These are phyloP conservation scores for Debaryomycetaceae sp. DNA, from an alignment of 1,139 yeast species.

Conservation along the genomic window DNA sequence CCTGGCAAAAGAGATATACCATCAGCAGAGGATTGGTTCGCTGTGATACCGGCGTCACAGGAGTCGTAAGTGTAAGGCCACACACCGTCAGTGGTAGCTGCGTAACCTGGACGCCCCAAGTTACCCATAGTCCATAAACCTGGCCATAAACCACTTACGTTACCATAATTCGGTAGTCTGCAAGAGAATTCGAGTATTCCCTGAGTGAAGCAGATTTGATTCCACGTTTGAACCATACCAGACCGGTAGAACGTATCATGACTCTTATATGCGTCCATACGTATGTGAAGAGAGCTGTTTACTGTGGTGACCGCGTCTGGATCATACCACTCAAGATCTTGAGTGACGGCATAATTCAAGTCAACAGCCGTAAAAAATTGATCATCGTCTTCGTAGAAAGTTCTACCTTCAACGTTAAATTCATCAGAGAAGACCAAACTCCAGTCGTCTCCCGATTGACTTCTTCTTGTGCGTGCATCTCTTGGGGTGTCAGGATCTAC, in stretches of 20 bases:
- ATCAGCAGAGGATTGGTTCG: slow-evolving; percentile 78
- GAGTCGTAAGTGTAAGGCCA: slow-evolving; percentile 82
- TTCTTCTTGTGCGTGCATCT: slow-evolving; percentile 41
- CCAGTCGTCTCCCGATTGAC: slow-evolving; percentile 57
- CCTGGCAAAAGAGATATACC: slow-evolving; percentile 80
- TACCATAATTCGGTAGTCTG: slow-evolving; percentile 66
- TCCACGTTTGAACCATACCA: slow-evolving; percentile 86
- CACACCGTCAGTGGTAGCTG: slow-evolving; percentile 76
- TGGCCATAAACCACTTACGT: slow-evolving; percentile 78
- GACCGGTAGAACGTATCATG: slow-evolving; percentile 73
- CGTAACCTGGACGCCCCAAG: slow-evolving; percentile 76
- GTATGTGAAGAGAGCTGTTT: slow-evolving; percentile 61
- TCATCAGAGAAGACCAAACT: slow-evolving; percentile 76
- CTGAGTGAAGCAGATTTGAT: slow-evolving; percentile 74
- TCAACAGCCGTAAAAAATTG: slow-evolving; percentile 80
- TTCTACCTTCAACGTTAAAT: slow-evolving; percentile 76
- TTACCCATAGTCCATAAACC: slow-evolving; percentile 89
- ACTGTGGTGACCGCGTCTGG: slow-evolving; percentile 76
- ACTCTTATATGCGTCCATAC: slow-evolving; percentile 69
- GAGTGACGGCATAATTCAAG: slow-evolving; percentile 73
- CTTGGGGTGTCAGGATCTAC: slow-evolving; percentile 80
- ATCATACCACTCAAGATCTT: slow-evolving; percentile 83
- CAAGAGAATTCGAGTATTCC: slow-evolving; percentile 71
- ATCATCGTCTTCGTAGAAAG: slow-evolving; percentile 80
- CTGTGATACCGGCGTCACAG: slow-evolving; percentile 86